A percentile compares a stretch with the other conserved stretches of the same genome.
These are phyloP conservation scores for Torrubiella hemipterigena DNA, from an alignment of 2,329 filamentous ascomycete genomes.

Conservation along the genomic window DNA sequence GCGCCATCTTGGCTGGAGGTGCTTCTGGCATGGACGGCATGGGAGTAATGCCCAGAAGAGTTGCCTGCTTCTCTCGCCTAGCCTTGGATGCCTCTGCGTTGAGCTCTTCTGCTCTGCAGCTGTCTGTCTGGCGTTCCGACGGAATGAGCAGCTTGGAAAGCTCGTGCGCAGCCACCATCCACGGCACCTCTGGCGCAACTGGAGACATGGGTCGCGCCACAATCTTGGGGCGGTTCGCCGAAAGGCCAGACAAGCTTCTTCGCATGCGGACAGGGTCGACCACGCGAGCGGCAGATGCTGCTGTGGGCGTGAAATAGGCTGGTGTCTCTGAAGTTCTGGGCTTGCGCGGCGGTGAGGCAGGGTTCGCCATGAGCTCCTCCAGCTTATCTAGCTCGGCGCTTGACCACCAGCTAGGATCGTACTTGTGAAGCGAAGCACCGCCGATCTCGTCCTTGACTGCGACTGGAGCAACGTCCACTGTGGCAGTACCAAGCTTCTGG, in stretches of 20 bases:
- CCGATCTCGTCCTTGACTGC: constrained; percentile 6
- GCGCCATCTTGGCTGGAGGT: constrained; percentile 53
- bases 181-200: constrained; percentile 71
- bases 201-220: constrained; percentile 48
- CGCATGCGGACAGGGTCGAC: constrained; percentile 54
- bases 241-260: constrained; percentile 47
- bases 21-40: constrained; percentile 17
- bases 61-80: constrained; percentile 52
- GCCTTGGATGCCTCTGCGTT: constrained; percentile 53
- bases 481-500: constrained; percentile 32
- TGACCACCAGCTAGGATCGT: constrained; percentile 66
- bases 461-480: constrained; percentile 12
- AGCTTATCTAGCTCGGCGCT: constrained; percentile 53
- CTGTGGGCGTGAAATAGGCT: constrained; percentile 78
- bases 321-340: constrained; percentile 44
- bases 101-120: constrained; percentile 68
- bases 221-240: constrained; percentile 21
- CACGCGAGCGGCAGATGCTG: constrained; percentile 74
- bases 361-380: constrained; percentile 45
- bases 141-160: constrained; percentile 76
- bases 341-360: constrained; percentile 37
- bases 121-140: constrained; percentile 58
- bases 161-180: constrained; percentile 75
- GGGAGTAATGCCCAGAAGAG: constrained; percentile 20
- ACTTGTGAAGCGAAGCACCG: constrained; percentile 25